Evolutionary conservation across 2,329 filamentous ascomycete genomes (phyloP).

Genomic region (Rhinocladiella similis): DNA sequence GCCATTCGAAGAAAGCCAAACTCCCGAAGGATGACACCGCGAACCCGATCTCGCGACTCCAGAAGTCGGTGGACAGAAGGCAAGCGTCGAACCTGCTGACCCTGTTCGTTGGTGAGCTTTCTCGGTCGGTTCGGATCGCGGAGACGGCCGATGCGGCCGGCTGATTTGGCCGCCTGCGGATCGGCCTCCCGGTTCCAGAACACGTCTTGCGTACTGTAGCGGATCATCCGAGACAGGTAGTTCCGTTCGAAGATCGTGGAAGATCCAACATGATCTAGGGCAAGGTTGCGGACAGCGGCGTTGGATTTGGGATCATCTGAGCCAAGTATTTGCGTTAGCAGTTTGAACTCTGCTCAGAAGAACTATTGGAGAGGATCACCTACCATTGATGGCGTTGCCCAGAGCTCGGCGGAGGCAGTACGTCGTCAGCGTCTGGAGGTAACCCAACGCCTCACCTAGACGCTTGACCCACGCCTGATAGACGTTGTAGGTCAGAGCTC

Average conservation of each 20-base stretch:
- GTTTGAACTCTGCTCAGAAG: background rate
- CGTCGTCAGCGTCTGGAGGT: constrained; percentile 2
- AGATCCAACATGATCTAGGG: constrained; percentile 2
- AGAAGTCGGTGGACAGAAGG: background rate
- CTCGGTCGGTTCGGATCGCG: constrained; percentile 6
- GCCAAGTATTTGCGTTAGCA: background rate
- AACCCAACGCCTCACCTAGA: constrained; percentile 2
- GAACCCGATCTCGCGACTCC: constrained; percentile 4
- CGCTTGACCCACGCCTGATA: constrained; percentile 7
- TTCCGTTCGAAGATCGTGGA: constrained; percentile 8
- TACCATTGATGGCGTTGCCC: constrained; percentile 4
- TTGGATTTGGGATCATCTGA: constrained; percentile 7
- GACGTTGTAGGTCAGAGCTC: constrained; percentile 2
- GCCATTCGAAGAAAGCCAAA: constrained; percentile 1
- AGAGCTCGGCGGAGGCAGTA: constrained; percentile 4
- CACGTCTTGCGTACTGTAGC: constrained; percentile 3
- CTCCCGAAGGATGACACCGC: background rate
- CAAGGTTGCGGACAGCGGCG: background rate
- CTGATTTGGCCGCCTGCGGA: background rate
- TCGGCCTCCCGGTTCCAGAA: constrained; percentile 4
- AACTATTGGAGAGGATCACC: background rate
- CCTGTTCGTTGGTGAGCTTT: constrained; percentile 3
- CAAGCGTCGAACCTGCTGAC: background rate
- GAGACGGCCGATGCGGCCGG: constrained; percentile 4
- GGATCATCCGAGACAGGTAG: constrained; percentile 5